Evolutionary conservation across 2,329 filamentous ascomycete species (phyloP), one percentile per base, ranked within the genome.

Genomic region (Fusarium drepaniforme): DNA sequence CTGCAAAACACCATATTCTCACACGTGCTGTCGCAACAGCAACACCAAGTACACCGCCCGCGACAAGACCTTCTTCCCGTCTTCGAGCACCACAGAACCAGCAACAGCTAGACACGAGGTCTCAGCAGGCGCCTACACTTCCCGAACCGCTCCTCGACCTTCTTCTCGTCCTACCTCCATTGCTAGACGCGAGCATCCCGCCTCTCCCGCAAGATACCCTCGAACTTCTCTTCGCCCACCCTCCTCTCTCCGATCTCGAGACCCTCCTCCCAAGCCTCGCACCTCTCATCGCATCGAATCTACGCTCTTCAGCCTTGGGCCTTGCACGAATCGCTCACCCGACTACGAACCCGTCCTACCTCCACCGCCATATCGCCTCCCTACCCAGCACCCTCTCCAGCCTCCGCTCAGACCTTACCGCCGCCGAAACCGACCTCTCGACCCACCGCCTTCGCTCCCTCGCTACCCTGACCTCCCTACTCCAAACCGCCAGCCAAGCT

Each of bases 311-410:
- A 16, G 89, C 89, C 30, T 82, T 86, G 16, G 77, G 83, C 18
- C 83, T 91, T 28, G 85, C 88, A 1, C 86, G 88, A 44, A 82
- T 89, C 38, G 80, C 84, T 4, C 84, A 86, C 72, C 88, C 88
- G 0, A 82, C 82, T 18, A 89, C 87, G 1, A 89, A 89, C 79
- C 84, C 88, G 0, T 89, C 88, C 23, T 90, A 85, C 77, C 82
- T 91, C n/a, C 90, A 92, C 82, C 89, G 90, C 23, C 81, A 85
- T 28, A 87, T 92, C 60, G 84, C 89, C 1, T 82, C 84, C 21
- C 83, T 93, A 3, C 82, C 87, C 0, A 72, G 81, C 1, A 81
- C 84, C 28, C 80, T 86, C 21, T 72, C 80, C 5, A 68, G 82
- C 3, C 84, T 90, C 2, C 79, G 76, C n/a, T 38, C 78, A 15